A percentile compares a stretch with the other conserved stretches of the same genome.
Conservation (phyloP, 306 rosid genomes). For the Ormosia semicastrata region DNA sequence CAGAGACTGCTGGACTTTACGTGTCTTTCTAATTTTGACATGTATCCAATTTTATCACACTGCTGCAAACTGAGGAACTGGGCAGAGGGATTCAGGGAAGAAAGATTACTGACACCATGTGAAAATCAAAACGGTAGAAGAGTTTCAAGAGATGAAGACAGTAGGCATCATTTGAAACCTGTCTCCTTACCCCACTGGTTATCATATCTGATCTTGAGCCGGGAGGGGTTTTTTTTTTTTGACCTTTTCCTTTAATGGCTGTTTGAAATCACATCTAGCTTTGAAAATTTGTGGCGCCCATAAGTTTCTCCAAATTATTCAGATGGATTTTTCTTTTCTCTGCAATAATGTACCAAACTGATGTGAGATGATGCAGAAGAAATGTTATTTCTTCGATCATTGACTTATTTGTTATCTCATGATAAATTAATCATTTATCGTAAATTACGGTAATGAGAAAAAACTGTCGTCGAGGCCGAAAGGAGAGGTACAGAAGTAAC, state of each 20-base stretch:
- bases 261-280: background rate
- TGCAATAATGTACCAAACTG: constrained; percentile 23
- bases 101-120: constrained; percentile 49
- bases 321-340: background rate
- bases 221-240: background rate
- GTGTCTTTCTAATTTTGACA: constrained; percentile 42
- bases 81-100: constrained; percentile 43
- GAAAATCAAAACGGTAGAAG: constrained; percentile 25
- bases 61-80: constrained; percentile 38
- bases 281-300: background rate
- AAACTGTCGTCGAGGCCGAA: background rate
- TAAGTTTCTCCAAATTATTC: constrained; percentile 10
- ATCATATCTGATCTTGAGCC: constrained; percentile 17
- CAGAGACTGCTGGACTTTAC: constrained; percentile 34
- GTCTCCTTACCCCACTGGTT: constrained; percentile 29
- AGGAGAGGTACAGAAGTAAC: background rate
- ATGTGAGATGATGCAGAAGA: background rate
- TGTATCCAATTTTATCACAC: constrained; percentile 26
- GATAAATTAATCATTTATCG: background rate
- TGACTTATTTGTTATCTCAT: background rate
- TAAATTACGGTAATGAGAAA: constrained; percentile 4
- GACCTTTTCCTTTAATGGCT: background rate
- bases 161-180: constrained; percentile 36
- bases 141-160: constrained; percentile 42
- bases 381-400: background rate